These are phyloP conservation scores for Xenoacremonium recifei DNA, from an alignment of 2,329 filamentous ascomycete genomes.

Conservation along the genomic window DNA sequence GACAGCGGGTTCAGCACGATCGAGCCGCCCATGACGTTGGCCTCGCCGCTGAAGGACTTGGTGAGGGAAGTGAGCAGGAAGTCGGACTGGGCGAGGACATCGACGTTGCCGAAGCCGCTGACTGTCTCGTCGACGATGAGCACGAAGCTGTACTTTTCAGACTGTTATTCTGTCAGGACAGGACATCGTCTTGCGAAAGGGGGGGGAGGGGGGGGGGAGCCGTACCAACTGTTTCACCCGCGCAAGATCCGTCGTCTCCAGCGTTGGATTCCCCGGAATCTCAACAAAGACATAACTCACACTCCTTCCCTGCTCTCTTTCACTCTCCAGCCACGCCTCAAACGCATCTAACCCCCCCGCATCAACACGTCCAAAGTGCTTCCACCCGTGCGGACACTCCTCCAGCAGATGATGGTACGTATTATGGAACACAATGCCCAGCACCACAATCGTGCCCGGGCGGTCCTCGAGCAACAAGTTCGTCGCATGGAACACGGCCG, in stretches of 20 bases:
- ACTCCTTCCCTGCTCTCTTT: constrained; percentile 35
- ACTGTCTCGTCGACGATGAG: constrained; percentile 49
- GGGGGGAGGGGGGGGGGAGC: neutral
- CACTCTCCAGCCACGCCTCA: constrained; percentile 42
- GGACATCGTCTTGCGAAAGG: too few species aligned
- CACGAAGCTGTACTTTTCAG: constrained; percentile 44
- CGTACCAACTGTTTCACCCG: constrained; percentile 40
- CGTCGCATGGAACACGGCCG: constrained; percentile 44
- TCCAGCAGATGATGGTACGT: constrained; percentile 48
- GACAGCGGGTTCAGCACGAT: constrained; percentile 48
- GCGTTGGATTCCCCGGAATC: constrained; percentile 36
- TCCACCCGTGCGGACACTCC: constrained; percentile 41
- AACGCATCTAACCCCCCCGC: constrained; percentile 41
- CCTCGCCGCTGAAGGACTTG: constrained; percentile 58
- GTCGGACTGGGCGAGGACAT: constrained; percentile 49
- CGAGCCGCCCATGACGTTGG: constrained; percentile 55
- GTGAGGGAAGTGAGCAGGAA: constrained; percentile 52
- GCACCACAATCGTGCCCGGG: constrained; percentile 37
- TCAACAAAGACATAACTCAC: constrained; percentile 50
- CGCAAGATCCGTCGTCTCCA: constrained; percentile 31
- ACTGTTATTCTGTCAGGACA: constrained; percentile 16
- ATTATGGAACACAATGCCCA: constrained; percentile 53
- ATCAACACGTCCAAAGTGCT: constrained; percentile 47
- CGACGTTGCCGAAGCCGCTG: constrained; percentile 47
- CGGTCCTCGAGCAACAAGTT: constrained; percentile 35